Base-by-base conservation (phyloP, 805 yeast species). In the Metschnikowia matae region DNA sequence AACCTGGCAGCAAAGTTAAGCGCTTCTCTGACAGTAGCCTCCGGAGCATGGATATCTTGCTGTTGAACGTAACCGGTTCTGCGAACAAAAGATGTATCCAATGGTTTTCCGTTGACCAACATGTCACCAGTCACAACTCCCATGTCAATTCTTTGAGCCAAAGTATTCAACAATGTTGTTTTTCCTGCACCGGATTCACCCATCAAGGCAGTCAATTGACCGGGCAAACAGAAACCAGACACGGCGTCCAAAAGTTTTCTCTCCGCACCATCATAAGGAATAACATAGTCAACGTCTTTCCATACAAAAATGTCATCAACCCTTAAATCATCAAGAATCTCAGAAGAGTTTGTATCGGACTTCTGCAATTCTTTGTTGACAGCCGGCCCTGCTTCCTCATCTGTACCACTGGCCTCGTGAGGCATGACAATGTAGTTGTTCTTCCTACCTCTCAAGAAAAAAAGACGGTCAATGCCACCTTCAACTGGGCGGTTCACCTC, bases 151-250 rank as follows among this genome's bases (percentile, higher is more conserved):
- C 85, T 69, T 57, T 77, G 79, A 40, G 83, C 78, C 50, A 80
- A 66, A 18, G 74, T 74, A 62, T 80, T 81, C 56, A 80, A 68
- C 48, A 80, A 64, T 10, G 84, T 80, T 10, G 84, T 80, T 57
- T 80, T 80, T 61, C 85, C 84, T 29, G 83, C 83, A 62, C 84
- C 84, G n/a, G 84, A 79, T 44, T 79, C 83, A 56, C 84, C 84
- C 83, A 80, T 79, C 29, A 80, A 63, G 11, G 85, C 85, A 20
- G 84, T 81, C 59, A 80, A 63, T 6, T 77, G 71, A 41, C 85
- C 85, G 2, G 85, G 84, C 34, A 60, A 56, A 48, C 68, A 63
- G 54, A 53, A 68, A 1, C 73, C 73, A 44, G 65, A 63, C 4
- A 68, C 63, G 26, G 55, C 50, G 23, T 62, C 68, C 64, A 57